Evolutionary conservation across 805 yeast species (phyloP).

Genomic region (Suhomyces canberraensis): DNA sequence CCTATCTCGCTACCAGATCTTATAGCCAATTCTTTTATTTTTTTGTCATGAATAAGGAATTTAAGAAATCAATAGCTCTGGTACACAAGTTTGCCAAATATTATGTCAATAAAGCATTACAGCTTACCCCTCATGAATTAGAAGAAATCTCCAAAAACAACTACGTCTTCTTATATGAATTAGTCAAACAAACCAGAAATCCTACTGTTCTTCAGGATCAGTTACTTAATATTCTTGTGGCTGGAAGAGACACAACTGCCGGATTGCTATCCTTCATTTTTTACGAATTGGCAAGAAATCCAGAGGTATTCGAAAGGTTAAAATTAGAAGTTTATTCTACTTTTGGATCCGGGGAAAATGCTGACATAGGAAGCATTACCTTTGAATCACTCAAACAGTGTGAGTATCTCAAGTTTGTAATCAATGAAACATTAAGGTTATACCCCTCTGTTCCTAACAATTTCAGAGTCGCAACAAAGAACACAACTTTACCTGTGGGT

Average conservation of each 20-base stretch:
- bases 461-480: conserved; percentile 42
- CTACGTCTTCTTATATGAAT: no score
- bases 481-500: conserved; percentile 50
- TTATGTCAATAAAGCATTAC: conserved; percentile 39
- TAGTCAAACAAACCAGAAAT: conserved; percentile 48
- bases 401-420: conserved; percentile 44
- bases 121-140: conserved; percentile 26
- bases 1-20: conserved; percentile 24
- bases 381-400: conserved; percentile 50
- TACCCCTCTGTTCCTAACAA: conserved; percentile 53
- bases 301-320: conserved; percentile 33
- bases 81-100: conserved; percentile 35
- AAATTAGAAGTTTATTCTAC: conserved; percentile 32
- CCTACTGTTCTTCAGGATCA: conserved; percentile 48
- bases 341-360: conserved; percentile 32
- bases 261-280: conserved; percentile 45
- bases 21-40: conserved; percentile 16
- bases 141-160: conserved; percentile 31
- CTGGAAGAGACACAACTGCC: conserved; percentile 58
- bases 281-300: conserved; percentile 44
- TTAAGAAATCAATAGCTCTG: conserved; percentile 14
- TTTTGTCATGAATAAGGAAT: conserved; percentile 15
- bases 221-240: conserved; percentile 47
- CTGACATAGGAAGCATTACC: conserved; percentile 35
- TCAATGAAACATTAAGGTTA: conserved; percentile 48